Evolutionary conservation across 1,284 basidiomycete genomes (phyloP), one percentile per base, ranked within the genome.

Genomic region (Cryptococcus jaspeensis): DNA sequence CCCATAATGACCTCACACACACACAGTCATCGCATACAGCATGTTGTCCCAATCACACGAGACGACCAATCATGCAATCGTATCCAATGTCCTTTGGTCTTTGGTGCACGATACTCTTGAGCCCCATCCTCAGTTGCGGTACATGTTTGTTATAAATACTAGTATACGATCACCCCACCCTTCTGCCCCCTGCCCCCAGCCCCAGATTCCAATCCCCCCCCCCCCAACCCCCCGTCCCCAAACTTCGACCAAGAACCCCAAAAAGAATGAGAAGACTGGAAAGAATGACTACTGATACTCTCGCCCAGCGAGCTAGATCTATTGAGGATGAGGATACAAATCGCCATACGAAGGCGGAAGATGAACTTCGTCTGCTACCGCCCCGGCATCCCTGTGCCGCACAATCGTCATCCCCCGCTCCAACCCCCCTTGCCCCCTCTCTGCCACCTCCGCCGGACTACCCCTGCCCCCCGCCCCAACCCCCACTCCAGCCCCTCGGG

Each of bases 281-380:
- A 32, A 32, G 28, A 32, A 32, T 5, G 28, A 32, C 28, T 32
- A 32, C 28, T 32, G 28, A 32, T 18, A 18, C 41, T 43, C 41
- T 18, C 41, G 18, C 18, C 41, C 23, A 12, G 41, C 18, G 23
- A 43, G 41, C 18, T 47, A 15, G 9, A 47, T 28, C 35, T 38
- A 32, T 38, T 40, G 25, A 15, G 36, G 32, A 52, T 28, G 25
- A n/a, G 55, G 55, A 53, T 61, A 61, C 22, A 61, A 25, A 22
- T 61, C 60, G 16, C 56, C 47, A 53, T 61, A 61, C 23, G 53
- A 50, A 18, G 60, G 60, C 8, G 60, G 60, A 7, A 58, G 44
- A 52, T 58, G 56, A 6, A 56, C 49, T 23, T 40, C 47, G 12
- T 39, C 42, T 28, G 40, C 44, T 38, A 54, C 46, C 5, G 49